Base-by-base conservation (phyloP, 1,139 yeast genomes). In the Saccharomyces hybrid region DNA sequence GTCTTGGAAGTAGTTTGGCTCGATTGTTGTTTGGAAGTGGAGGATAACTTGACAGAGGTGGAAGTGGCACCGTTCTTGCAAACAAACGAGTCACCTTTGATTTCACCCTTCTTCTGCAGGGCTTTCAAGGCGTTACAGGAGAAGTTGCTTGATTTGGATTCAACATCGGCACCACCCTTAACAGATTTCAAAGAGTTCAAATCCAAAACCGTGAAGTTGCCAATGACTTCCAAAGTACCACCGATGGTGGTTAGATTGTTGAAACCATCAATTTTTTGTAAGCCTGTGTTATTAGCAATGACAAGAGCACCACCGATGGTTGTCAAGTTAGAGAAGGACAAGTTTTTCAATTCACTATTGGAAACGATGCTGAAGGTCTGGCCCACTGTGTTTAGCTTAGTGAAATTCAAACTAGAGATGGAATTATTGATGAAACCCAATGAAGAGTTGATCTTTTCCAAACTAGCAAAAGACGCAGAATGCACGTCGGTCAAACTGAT, bases 81-180 rank as follows among this genome's bases (percentile, higher is more conserved):
- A 67, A 79, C 82, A 78, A 82, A 90, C 66, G 82, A 78, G 79
- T 89, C 90, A 81, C 97, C 98, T 77, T 83, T 88, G 72, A 91
- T 82, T 71, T 81, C 87, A 75, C 95, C 93, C 65, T 80, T 78
- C 68, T 75, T 74, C 76, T 83, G 80, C 72, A 85, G 78, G 58
- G 73, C 71, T 74, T 85, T 81, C 80, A 89, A 89, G 58, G 81
- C 78, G 61, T 78, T 73, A 82, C 98, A 93, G 76, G 88, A 81
- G 75, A 89, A 83, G 68, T 84, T 84, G 71, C 87, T 86, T 62
- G 82, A 77, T 58, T 74, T 70, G 58, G 96, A 81, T 71, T 85
- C 85, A 71, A 93, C 79, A 69, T 77, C 76, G 76, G 91, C 95
- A 73, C 96, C 97, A 81, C 99, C 99, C 73, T 82, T 81, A 69